phyloP scores from a whole-genome alignment of 2,329 filamentous ascomycete genomes.

The Diaporthe vexans region DNA sequence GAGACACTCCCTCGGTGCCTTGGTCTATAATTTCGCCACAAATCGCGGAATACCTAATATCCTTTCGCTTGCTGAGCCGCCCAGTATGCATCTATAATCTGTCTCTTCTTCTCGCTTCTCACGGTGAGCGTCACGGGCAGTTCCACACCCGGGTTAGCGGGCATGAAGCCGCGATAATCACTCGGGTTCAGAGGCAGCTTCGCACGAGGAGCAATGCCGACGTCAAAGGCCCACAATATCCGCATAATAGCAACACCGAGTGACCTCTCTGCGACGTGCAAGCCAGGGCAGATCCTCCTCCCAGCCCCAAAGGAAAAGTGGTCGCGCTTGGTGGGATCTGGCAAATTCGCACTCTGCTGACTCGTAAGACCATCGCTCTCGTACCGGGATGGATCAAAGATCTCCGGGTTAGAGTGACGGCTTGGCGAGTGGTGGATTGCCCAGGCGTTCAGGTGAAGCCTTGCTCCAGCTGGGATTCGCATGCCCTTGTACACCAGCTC shows the following conservation, averaged over 20 bases:
- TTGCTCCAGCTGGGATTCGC: slow-evolving; percentile 60
- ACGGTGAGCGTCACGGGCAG: slow-evolving; percentile 18
- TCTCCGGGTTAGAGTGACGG: slow-evolving; percentile 55
- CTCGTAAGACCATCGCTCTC: slow-evolving; percentile 33
- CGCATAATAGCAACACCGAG: slow-evolving; percentile 62
- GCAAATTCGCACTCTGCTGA: not conserved
- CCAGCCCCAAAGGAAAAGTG: slow-evolving; percentile 69
- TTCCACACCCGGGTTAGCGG: not conserved
- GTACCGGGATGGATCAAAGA: slow-evolving; percentile 59
- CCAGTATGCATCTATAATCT: slow-evolving; percentile 5
- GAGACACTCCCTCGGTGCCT: not conserved
- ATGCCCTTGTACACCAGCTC: slow-evolving; percentile 60
- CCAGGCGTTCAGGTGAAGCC: slow-evolving; percentile 60
- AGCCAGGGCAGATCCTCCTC: slow-evolving; percentile 69
- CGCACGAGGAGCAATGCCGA: slow-evolving; percentile 31
- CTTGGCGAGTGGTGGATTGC: slow-evolving; percentile 61
- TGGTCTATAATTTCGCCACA: not conserved
- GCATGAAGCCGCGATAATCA: slow-evolving; percentile 9
- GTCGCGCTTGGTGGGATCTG: slow-evolving; percentile 57
- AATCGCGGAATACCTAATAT: not conserved
- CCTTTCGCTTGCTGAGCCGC: not conserved
- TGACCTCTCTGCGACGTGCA: slow-evolving; percentile 64
- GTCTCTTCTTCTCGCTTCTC: slow-evolving; percentile 1
- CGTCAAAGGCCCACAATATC: slow-evolving; percentile 62
- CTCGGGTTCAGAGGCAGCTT: slow-evolving; percentile 4